Percentiles rank a stretch among this genome's conserved stretches.
These are phyloP conservation scores for Lichtheimia corymbifera DNA, from an alignment of 371 early-diverging fungal species.

Conservation along the genomic window DNA sequence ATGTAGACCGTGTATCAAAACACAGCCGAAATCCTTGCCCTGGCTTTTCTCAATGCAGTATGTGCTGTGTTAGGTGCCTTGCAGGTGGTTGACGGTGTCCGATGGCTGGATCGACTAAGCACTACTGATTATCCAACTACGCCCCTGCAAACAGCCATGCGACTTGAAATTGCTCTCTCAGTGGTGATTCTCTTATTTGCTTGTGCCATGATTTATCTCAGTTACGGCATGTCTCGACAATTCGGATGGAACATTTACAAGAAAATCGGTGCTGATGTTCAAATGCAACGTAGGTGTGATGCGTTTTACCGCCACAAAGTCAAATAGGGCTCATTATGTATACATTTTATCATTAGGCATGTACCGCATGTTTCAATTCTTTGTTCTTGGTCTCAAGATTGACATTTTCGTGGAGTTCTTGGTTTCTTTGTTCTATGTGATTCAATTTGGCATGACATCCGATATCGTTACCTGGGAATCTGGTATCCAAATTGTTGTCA, in stretches of 20 bases:
- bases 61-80: conserved; percentile 46
- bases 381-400: conserved; percentile 46
- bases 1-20: conserved; percentile 45
- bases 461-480: conserved; percentile 32
- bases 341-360: conserved; percentile 20
- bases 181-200: conserved; percentile 36
- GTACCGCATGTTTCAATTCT: conserved; percentile 49
- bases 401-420: conserved; percentile 45
- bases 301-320: background rate
- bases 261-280: conserved; percentile 38
- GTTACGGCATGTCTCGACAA: conserved; percentile 34
- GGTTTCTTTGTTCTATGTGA: conserved; percentile 46
- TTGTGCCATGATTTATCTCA: conserved; percentile 25
- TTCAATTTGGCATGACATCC: conserved; percentile 34
- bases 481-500: conserved; percentile 34
- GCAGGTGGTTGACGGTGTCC: conserved; percentile 43
- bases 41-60: conserved; percentile 39
- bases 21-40: conserved; percentile 37
- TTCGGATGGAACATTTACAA: conserved; percentile 44
- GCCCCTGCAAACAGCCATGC: conserved; percentile 35
- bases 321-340: background rate
- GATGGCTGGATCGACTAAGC: conserved; percentile 31
- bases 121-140: conserved; percentile 17
- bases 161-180: conserved; percentile 42
- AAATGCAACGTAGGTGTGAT: conserved; percentile 25